Base-by-base conservation (phyloP, 768 basidiomycete genomes). In the Amanita muscaria region DNA sequence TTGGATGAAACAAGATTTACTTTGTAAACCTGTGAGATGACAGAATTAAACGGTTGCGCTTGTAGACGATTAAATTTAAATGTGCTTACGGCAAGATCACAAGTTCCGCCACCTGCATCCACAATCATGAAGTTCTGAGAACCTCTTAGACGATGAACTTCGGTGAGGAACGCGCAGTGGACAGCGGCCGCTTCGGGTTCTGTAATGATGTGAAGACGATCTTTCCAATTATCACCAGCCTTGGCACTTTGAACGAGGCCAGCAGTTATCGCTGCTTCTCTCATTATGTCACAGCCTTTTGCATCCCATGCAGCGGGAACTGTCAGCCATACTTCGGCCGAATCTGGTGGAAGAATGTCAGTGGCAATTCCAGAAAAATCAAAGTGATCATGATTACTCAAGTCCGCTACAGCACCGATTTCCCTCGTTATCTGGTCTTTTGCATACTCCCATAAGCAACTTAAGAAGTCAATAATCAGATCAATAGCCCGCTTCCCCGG, bases 251-350 rank as follows among this genome's bases (percentile, higher is more conserved):
- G 79, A 10, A 91, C 89, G 4, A 92, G 71, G 0, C 85, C 85
- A 5, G 88, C 88, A 18, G 70, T 67, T 48, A 92, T 83, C 12
- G 89, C 88, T 33, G 86, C 85, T 40, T 80, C 81, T 16, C 88
- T 74, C 89, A 91, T 91, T 52, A 89, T 73, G 47, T 83, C 80
- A 54, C 84, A 88, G 0, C 87, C 88, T 50, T 72, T 80, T 1
- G 83, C 87, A 58, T 92, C 88, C 89, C 88, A 92, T 15, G 88
- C 89, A 11, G 89, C 89, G 43, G 89, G 89, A 3, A 90, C 88
- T 2, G 86, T 90, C 45, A 92, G 64, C 72, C 84, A 83, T 4
- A 91, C 85, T 53, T 88, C 84, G 45, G 87, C 88, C 31, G 80
- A 70, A 58, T 87, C 89, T 90, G 33, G 46, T 27, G 12, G 21